These are phyloP conservation scores for Arthroderma uncinatum DNA, from an alignment of 2,329 filamentous ascomycete genomes.

Conservation along the genomic window DNA sequence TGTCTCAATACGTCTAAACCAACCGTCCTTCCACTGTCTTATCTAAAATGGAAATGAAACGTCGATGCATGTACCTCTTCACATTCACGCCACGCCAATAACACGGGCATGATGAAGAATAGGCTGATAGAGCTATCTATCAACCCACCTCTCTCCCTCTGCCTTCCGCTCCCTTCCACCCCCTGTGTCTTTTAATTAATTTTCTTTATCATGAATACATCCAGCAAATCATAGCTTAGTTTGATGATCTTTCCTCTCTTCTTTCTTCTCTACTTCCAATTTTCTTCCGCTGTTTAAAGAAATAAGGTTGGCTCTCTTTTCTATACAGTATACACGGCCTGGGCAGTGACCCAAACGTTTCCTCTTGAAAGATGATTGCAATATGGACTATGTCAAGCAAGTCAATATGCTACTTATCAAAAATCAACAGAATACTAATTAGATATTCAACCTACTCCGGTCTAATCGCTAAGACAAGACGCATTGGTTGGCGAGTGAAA, in stretches of 20 bases:
- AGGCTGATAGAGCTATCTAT: background rate
- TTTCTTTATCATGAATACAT: background rate
- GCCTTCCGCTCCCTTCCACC: background rate
- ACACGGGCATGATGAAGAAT: background rate
- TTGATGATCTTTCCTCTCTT: background rate
- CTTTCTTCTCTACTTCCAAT: background rate
- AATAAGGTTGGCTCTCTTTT: background rate
- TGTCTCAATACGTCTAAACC: slow-evolving; percentile 71
- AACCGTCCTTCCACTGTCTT: slow-evolving; percentile 26
- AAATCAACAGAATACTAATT: too few species aligned
- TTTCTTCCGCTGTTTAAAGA: background rate
- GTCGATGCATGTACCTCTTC: background rate
- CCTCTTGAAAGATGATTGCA: background rate
- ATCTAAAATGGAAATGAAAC: slow-evolving; percentile 5
- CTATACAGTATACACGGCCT: background rate
- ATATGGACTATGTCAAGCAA: too few species aligned
- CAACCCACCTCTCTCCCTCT: background rate
- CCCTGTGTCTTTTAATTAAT: background rate
- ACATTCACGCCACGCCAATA: background rate
- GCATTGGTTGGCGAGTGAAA: background rate
- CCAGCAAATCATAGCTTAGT: slow-evolving; percentile 1
- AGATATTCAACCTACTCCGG: too few species aligned
- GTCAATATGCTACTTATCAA: too few species aligned
- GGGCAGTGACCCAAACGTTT: background rate
- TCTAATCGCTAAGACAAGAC: too few species aligned